A percentile compares a stretch with the other conserved stretches of the same genome.
phyloP scores from a whole-genome alignment of 2,329 filamentous ascomycete species.

The Aureobasidium melanogenum region DNA sequence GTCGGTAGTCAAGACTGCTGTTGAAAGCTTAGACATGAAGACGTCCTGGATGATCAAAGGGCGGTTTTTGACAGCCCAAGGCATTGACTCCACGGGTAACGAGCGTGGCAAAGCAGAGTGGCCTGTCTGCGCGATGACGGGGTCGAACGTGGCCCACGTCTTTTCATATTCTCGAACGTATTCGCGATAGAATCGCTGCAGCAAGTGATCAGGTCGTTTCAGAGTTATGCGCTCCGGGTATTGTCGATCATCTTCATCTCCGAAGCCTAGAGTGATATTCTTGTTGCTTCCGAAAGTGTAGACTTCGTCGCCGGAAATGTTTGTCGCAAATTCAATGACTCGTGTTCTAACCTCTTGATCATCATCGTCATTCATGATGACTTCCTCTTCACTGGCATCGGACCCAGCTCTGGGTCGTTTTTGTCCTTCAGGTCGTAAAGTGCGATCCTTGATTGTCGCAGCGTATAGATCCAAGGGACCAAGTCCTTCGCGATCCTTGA shows the following conservation, averaged over 20 bases:
- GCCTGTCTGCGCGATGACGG: conserved; percentile 17
- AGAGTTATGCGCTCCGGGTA: conserved; percentile 78
- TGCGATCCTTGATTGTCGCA: conserved; percentile 72
- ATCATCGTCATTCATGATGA: conserved; percentile 43
- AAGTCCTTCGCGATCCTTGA: conserved; percentile 90
- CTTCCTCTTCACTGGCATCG: conserved; percentile 39
- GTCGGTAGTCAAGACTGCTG: conserved; percentile 78
- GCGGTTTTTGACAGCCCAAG: conserved; percentile 60
- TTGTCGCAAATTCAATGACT: conserved; percentile 14
- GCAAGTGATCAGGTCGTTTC: conserved; percentile 65
- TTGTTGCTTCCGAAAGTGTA: conserved; percentile 96
- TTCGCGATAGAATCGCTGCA: conserved; percentile 65
- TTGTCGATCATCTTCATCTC: conserved; percentile 91
- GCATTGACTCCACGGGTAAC: conserved; percentile 48
- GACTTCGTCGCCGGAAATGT: conserved; percentile 66
- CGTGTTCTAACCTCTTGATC: conserved; percentile 45
- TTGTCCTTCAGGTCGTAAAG: conserved; percentile 39
- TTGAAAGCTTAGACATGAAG: conserved; percentile 83
- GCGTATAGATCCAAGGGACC: conserved; percentile 92
- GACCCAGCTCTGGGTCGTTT: conserved; percentile 24
- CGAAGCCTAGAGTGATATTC: conserved; percentile 83
- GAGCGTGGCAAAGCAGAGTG: conserved; percentile 14
- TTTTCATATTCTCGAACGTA: conserved; percentile 41
- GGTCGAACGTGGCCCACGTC: conserved; percentile 31
- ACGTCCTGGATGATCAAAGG: conserved; percentile 73